A percentile compares a stretch with the other conserved stretches of the same genome.
phyloP scores from a whole-genome alignment of 306 rosid genomes.

The Quercus variabilis region DNA sequence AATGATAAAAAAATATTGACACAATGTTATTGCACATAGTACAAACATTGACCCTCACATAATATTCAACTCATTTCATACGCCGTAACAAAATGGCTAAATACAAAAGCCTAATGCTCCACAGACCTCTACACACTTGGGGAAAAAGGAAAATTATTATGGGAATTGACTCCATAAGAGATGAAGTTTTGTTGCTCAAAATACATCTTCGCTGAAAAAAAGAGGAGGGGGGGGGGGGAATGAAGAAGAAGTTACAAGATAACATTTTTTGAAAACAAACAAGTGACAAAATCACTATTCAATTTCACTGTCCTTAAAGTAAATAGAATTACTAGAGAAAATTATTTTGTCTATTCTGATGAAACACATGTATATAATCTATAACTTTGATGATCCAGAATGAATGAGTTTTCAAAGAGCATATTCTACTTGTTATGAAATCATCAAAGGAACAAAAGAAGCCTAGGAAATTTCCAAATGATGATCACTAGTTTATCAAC shows the following conservation, averaged over 20 bases:
- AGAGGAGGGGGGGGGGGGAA: background rate
- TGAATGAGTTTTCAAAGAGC: too few species aligned
- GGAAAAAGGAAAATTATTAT: constrained; percentile 27
- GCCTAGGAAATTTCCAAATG: too few species aligned
- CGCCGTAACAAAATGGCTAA: background rate
- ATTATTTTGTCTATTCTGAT: background rate
- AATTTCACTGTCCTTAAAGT: too few species aligned
- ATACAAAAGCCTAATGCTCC: background rate
- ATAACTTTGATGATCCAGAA: too few species aligned
- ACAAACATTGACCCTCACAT: background rate
- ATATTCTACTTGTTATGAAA: too few species aligned
- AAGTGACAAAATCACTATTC: too few species aligned
- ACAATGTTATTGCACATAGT: background rate
- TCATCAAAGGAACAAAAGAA: too few species aligned
- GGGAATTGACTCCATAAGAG: constrained; percentile 73
- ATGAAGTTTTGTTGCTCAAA: constrained; percentile 45
- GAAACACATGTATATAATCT: background rate
- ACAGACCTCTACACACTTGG: background rate
- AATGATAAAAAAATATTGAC: background rate
- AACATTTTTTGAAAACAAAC: background rate
- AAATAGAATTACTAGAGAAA: background rate
- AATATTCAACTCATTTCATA: background rate
- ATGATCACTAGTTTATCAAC: too few species aligned
- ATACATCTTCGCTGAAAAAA: constrained; percentile 28
- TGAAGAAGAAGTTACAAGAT: too few species aligned